Percentiles rank a stretch among this genome's conserved stretches.
Conservation (phyloP, 495 filamentous ascomycete species). For the Thozetella sp. region DNA sequence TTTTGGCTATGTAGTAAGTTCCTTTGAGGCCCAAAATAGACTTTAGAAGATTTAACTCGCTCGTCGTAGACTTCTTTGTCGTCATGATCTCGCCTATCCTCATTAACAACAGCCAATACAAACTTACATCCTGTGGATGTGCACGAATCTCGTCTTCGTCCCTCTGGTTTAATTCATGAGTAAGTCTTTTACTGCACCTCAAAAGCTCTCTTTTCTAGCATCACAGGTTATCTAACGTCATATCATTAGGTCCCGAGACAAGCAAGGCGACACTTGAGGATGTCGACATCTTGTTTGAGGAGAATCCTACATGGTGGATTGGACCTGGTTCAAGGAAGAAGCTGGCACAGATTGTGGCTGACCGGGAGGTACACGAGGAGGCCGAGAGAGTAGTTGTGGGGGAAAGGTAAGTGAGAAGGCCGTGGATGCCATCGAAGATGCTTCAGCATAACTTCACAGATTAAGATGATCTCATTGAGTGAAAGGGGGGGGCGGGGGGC, state of each 20-base stretch:
- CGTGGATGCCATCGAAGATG: too few species aligned
- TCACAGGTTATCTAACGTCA: not conserved
- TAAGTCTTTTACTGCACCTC: not conserved
- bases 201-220: not conserved
- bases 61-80: not conserved
- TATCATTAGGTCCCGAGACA: not conserved
- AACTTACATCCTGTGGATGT: not conserved
- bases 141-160: not conserved
- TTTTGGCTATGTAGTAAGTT: not conserved
- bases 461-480: too few species aligned
- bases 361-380: too few species aligned
- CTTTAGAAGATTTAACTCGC: not conserved
- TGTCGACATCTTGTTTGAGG: not conserved
- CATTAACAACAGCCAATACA: not conserved
- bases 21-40: not conserved
- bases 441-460: too few species aligned
- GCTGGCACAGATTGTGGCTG: not conserved
- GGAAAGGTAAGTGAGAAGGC: too few species aligned
- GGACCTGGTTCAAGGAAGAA: not conserved
- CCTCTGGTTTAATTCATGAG: not conserved
- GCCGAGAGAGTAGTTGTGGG: too few species aligned
- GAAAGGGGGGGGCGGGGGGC: too few species aligned
- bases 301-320: not conserved
- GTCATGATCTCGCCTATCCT: not conserved
- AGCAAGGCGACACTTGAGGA: not conserved